Conservation (phyloP, 352 stramenopile genomes). For the Pythium aquatile region DNA sequence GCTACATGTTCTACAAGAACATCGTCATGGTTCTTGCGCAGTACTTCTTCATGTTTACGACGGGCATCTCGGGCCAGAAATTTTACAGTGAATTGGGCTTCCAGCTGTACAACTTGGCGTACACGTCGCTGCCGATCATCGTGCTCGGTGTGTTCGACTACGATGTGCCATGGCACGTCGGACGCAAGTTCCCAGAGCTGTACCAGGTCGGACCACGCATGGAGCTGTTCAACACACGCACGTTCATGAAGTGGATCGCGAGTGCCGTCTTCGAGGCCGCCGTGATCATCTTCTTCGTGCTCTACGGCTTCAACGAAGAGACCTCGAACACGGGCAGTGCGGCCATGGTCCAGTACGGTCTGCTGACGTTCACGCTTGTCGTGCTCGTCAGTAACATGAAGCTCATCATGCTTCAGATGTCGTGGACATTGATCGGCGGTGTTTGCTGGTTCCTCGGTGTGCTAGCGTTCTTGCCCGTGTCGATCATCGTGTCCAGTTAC, state of each 20-base stretch:
- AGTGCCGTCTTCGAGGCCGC: slow-evolving; percentile 68
- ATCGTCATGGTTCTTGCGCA: slow-evolving; percentile 88
- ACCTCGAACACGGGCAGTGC: slow-evolving; percentile 81
- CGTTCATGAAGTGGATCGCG: slow-evolving; percentile 86
- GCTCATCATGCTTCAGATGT: slow-evolving; percentile 79
- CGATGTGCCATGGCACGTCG: slow-evolving; percentile 70
- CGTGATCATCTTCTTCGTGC: slow-evolving; percentile 67
- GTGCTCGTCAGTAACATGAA: slow-evolving; percentile 95
- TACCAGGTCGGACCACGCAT: slow-evolving; percentile 74
- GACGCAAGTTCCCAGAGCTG: slow-evolving; percentile 66
- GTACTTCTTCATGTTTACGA: slow-evolving; percentile 92
- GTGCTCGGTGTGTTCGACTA: slow-evolving; percentile 76
- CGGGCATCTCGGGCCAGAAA: slow-evolving; percentile 88
- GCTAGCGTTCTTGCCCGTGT: slow-evolving; percentile 60
- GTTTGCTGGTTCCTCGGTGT: slow-evolving; percentile 63
- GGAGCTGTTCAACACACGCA: slow-evolving; percentile 81
- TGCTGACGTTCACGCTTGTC: slow-evolving; percentile 92
- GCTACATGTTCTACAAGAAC: slow-evolving; percentile 99
- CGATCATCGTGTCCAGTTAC: slow-evolving; percentile 62
- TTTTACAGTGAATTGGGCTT: slow-evolving; percentile 79
- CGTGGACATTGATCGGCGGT: slow-evolving; percentile 52
- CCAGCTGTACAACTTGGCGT: slow-evolving; percentile 94
- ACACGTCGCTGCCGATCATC: slow-evolving; percentile 91
- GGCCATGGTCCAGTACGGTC: slow-evolving; percentile 89
- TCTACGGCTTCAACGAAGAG: slow-evolving; percentile 75